A percentile compares a stretch with the other conserved stretches of the same genome.
Evolutionary conservation across 1,284 basidiomycete genomes (phyloP).

Genomic region (Phylloboletellus chloephorus): DNA sequence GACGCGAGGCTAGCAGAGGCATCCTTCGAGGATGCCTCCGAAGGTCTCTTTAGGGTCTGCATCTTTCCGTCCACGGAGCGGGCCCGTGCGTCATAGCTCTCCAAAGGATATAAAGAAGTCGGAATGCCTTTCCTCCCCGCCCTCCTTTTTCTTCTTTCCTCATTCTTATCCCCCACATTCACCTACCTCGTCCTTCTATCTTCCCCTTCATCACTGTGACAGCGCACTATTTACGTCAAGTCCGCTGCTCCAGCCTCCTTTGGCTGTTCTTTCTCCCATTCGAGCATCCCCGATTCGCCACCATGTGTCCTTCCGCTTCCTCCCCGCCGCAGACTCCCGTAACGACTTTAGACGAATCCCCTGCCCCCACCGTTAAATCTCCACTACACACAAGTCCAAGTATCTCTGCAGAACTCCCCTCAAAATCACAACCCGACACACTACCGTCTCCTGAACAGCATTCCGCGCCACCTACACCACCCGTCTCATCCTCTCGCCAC

Average conservation of each 20-base stretch:
- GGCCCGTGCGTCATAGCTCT: slow-evolving; percentile 28
- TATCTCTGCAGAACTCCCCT: slow-evolving; percentile 6
- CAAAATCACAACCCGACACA: slow-evolving; percentile 8
- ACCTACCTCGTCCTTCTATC: slow-evolving; percentile 17
- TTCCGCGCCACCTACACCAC: slow-evolving; percentile 21
- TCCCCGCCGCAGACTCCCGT: slow-evolving; percentile 22
- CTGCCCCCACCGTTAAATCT: slow-evolving; percentile 9
- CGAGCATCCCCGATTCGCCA: slow-evolving; percentile 22
- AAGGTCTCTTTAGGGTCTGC: slow-evolving; percentile 15
- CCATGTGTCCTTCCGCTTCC: slow-evolving; percentile 23
- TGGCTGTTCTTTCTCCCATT: slow-evolving; percentile 12
- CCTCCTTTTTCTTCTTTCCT: slow-evolving; percentile 9
- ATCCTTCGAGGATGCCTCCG: slow-evolving; percentile 24
- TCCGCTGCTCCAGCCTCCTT: slow-evolving; percentile 10
- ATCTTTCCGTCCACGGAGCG: slow-evolving; percentile 16
- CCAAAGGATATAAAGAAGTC: slow-evolving; percentile 24
- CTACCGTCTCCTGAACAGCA: slow-evolving; percentile 13
- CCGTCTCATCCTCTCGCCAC: slow-evolving; percentile 9
- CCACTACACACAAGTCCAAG: slow-evolving; percentile 2
- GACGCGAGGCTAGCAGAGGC: slow-evolving; percentile 21
- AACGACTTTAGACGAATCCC: slow-evolving; percentile 18
- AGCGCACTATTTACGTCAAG: slow-evolving; percentile 25
- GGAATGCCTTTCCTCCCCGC: slow-evolving; percentile 8
- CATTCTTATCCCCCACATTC: slow-evolving; percentile 13
- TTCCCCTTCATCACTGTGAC: slow-evolving; percentile 10